phyloP scores from a whole-genome alignment of 2,329 filamentous ascomycete genomes.

The Mariannaea sp. region DNA sequence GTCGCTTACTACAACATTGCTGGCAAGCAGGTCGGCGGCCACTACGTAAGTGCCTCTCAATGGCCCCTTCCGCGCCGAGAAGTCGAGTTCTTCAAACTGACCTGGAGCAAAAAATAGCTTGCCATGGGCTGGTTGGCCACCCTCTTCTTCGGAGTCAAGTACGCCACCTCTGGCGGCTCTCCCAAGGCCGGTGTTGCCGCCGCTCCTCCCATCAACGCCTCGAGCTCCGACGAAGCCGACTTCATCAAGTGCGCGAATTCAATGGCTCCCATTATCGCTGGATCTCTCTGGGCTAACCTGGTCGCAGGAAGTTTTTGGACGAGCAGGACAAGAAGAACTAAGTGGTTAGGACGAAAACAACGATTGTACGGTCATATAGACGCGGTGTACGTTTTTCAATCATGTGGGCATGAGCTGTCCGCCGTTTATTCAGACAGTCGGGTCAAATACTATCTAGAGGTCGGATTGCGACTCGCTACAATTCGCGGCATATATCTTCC shows the following conservation, averaged over 20 bases:
- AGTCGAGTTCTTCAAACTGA: conserved; percentile 19
- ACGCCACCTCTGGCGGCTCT: conserved; percentile 52
- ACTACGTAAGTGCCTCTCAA: conserved; percentile 56
- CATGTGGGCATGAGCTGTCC: conserved; percentile 33
- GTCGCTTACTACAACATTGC: conserved; percentile 57
- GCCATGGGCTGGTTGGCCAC: conserved; percentile 60
- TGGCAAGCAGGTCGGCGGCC: conserved; percentile 64
- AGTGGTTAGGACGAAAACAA: conserved; percentile 24
- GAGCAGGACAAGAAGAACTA: conserved; percentile 50
- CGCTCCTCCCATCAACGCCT: conserved; percentile 64
- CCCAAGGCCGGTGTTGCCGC: conserved; percentile 50
- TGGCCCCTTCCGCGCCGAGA: conserved; percentile 13
- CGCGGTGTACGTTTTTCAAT: conserved; percentile 43
- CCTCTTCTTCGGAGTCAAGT: conserved; percentile 56
- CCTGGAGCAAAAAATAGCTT: conserved; percentile 49
- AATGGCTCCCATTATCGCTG: conserved; percentile 6
- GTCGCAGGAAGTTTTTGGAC: conserved; percentile 47
- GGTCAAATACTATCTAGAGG: conserved; percentile 35
- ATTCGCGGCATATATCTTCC: conserved; percentile 18
- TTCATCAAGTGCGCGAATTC: conserved; percentile 64
- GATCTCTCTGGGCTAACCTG: conserved; percentile 32
- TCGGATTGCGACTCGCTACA: conserved; percentile 30
- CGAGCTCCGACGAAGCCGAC: conserved; percentile 65
- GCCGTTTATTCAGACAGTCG: conserved; percentile 33
- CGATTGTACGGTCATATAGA: conserved; percentile 36